Conservation (phyloP, 2,329 filamentous ascomycete species). For the Dactylellina parvicollis region DNA sequence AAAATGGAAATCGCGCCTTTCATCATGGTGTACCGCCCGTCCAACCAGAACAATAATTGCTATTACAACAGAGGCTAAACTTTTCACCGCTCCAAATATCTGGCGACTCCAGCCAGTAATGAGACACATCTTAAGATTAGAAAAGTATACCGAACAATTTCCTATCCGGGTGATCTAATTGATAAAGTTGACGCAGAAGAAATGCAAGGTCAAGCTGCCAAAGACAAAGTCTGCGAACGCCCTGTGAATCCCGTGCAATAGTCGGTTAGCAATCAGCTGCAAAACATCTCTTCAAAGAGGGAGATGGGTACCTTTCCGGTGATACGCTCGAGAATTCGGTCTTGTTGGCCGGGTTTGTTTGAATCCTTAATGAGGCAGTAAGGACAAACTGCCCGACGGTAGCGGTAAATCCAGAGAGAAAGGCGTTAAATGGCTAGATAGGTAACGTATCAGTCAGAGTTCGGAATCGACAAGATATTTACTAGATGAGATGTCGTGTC, state of each 20-base stretch:
- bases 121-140: neutral
- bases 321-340: slow-evolving; percentile 78
- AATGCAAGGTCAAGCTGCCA: slow-evolving; percentile 93
- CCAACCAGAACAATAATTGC: neutral
- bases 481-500: slow-evolving; percentile 61
- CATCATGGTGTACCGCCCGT: no score
- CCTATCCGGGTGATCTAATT: slow-evolving; percentile 71
- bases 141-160: neutral
- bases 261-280: slow-evolving; percentile 26
- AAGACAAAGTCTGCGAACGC: slow-evolving; percentile 97
- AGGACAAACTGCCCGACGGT: slow-evolving; percentile 98
- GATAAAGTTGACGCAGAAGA: slow-evolving; percentile 99
- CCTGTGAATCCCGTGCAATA: slow-evolving; percentile 64
- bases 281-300: slow-evolving; percentile 57
- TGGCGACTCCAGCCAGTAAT: neutral
- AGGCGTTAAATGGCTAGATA: slow-evolving; percentile 92
- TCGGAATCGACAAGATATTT: slow-evolving; percentile 1
- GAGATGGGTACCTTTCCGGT: slow-evolving; percentile 73
- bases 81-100: neutral
- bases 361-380: slow-evolving; percentile 86
- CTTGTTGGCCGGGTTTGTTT: slow-evolving; percentile 86
- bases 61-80: neutral
- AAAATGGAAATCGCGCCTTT: neutral
- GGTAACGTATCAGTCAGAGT: neutral
- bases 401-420: slow-evolving; percentile 91